phyloP scores from a whole-genome alignment of 139 green algal species.

The Chlorella sp. region DNA sequence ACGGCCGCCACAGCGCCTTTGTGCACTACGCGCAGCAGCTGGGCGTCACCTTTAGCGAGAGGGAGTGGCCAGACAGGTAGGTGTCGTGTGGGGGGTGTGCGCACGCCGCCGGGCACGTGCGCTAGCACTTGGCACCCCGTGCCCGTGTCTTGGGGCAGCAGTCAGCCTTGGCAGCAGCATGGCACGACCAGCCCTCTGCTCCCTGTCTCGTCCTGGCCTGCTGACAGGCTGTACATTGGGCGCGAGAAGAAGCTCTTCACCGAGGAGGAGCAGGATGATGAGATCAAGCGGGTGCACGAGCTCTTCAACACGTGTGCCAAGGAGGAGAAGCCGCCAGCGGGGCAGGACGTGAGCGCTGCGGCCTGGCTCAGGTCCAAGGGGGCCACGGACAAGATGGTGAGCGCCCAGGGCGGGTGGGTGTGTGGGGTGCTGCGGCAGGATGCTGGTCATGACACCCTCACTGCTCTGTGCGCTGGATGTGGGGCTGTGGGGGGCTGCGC shows the following conservation, averaged over 20 bases:
- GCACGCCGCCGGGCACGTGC: background rate
- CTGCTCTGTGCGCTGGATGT: background rate
- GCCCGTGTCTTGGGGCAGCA: too few species aligned
- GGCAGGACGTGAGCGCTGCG: constrained; percentile 42
- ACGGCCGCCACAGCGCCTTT: constrained; percentile 52
- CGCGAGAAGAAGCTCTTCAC: constrained; percentile 31
- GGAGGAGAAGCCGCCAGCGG: constrained; percentile 18
- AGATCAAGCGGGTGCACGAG: constrained; percentile 44
- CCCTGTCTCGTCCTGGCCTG: too few species aligned
- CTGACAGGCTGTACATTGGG: constrained; percentile 47
- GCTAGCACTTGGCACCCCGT: background rate
- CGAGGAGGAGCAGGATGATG: constrained; percentile 37
- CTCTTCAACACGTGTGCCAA: constrained; percentile 5
- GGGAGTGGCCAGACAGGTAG: constrained; percentile 65
- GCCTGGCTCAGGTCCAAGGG: constrained; percentile 51
- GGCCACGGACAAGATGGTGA: constrained; percentile 22
- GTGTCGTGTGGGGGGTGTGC: background rate
- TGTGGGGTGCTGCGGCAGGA: too few species aligned
- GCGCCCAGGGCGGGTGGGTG: background rate
- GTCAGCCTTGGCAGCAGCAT: too few species aligned
- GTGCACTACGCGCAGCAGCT: constrained; percentile 18
- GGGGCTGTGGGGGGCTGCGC: too few species aligned
- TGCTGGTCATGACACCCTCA: background rate
- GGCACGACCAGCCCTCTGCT: too few species aligned
- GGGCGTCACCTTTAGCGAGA: constrained; percentile 42